Conservation (phyloP, 352 stramenopile species). For the Globisporangium nunn region DNA sequence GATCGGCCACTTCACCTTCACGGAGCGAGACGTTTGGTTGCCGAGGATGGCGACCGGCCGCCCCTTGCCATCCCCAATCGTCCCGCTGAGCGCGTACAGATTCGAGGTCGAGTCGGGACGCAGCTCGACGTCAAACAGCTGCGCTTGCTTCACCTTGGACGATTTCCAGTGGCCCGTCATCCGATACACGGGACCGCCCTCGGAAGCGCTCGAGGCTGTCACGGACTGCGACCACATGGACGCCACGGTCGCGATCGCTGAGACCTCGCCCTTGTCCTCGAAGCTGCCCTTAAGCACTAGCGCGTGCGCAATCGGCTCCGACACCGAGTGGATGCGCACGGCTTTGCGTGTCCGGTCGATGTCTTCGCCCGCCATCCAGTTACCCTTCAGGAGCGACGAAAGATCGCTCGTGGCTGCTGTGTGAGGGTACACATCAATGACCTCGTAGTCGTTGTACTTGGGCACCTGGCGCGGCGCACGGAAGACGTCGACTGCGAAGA, state of each 20-base stretch:
- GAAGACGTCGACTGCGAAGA: conserved; percentile 85
- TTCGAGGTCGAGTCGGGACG: conserved; percentile 21
- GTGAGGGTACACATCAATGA: conserved; percentile 58
- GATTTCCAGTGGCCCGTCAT: conserved; percentile 74
- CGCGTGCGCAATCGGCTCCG: conserved; percentile 36
- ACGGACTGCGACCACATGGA: conserved; percentile 37
- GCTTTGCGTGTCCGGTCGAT: conserved; percentile 57
- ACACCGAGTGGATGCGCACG: conserved; percentile 59
- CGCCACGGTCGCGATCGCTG: conserved; percentile 38
- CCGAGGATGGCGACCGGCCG: conserved; percentile 46
- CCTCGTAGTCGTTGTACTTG: conserved; percentile 87
- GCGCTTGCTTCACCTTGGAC: conserved; percentile 51
- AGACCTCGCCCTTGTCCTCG: conserved; percentile 68
- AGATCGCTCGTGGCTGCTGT: conserved; percentile 4
- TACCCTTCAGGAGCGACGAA: conserved; percentile 31
- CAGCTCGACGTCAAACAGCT: conserved; percentile 76
- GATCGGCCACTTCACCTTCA: conserved; percentile 73
- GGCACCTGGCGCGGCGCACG: conserved; percentile 74
- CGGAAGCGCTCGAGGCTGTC: background rate
- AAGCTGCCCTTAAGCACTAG: conserved; percentile 57
- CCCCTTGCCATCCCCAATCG: conserved; percentile 60
- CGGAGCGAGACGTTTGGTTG: conserved; percentile 47
- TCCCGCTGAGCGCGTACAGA: conserved; percentile 51
- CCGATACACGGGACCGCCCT: conserved; percentile 31
- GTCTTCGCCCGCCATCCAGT: conserved; percentile 75